Evolutionary conservation across 1,284 basidiomycete species (phyloP), one percentile per base, ranked within the genome.

Genomic region (Irpex lacteus): DNA sequence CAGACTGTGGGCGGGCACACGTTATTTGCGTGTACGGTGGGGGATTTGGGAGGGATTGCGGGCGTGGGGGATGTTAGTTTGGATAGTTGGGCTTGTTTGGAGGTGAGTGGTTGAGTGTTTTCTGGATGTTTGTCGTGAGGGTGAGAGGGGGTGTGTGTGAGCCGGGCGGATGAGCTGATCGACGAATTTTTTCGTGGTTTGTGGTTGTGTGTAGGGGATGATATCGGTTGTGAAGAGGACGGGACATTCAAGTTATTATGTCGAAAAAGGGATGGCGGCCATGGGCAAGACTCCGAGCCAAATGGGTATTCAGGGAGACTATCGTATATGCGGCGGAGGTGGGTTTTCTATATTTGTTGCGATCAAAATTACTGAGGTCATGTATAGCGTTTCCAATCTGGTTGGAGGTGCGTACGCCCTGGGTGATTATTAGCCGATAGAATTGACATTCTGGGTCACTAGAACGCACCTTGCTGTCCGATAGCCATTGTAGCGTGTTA

Each of bases 381-480:
- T 19, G 19, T 8, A 19, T 47, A 93, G 91, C 91, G 1, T 93
- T 91, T 80, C 91, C 91, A 13, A 86, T 93, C 69, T 93, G 91
- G 91, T 76, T 93, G 62, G 87, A 92, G 81, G 91, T 90, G 75
- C 71, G 64, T 54, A 44, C 63, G 11, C 15, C 40, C 13, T 56
- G 54, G 8, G 0, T 56, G 32, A 56, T 9, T 13, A 3, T 36
- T 19, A 52, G 50, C 11, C 4, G 5, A 9, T 2, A 3, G 21
- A 9, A 11, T 53, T 36, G 34, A 56, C 26, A 26, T 26, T 9
- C 2, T 56, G n/a, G n/a, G 13, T 4, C 56, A 13, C 69, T 67
- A 92, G 91, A 92, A 91, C 66, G 90, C 89, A n/a, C 86, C 84
- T 26, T 90, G 89, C 69, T 90, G 89, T 71, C 91, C 91, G 1